These are phyloP conservation scores for Penicillium psychrosexuale DNA, from an alignment of 2,329 filamentous ascomycete genomes.

Conservation along the genomic window DNA sequence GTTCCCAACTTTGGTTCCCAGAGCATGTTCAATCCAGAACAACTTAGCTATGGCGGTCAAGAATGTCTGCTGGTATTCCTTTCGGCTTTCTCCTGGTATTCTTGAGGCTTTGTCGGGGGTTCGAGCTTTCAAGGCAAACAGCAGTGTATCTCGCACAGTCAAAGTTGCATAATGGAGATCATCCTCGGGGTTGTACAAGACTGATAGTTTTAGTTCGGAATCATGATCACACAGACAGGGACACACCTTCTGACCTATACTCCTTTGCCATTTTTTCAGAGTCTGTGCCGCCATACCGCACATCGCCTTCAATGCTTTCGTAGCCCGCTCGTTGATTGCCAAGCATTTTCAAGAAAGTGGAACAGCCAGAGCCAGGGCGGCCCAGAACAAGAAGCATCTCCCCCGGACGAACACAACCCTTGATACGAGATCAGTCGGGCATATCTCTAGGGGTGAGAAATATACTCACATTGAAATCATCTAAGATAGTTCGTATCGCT, in stretches of 20 bases:
- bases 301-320: slow-evolving; percentile 55
- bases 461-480: slow-evolving; percentile 53
- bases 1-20: slow-evolving; percentile 71
- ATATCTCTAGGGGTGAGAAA: neutral
- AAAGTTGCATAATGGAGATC: slow-evolving; percentile 76
- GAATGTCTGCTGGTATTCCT: slow-evolving; percentile 60
- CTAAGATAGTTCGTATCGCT: slow-evolving; percentile 63
- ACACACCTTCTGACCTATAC: slow-evolving; percentile 44
- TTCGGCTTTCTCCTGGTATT: slow-evolving; percentile 59
- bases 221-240: neutral
- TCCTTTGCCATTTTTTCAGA: slow-evolving; percentile 51
- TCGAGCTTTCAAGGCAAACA: slow-evolving; percentile 67
- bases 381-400: slow-evolving; percentile 44
- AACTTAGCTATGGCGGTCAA: slow-evolving; percentile 66
- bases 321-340: slow-evolving; percentile 65
- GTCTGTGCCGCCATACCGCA: slow-evolving; percentile 56
- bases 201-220: slow-evolving; percentile 33
- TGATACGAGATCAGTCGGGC: neutral
- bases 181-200: slow-evolving; percentile 74
- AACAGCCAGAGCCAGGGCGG: slow-evolving; percentile 56
- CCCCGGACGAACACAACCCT: slow-evolving; percentile 41
- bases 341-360: slow-evolving; percentile 80
- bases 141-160: slow-evolving; percentile 69
- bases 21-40: slow-evolving; percentile 69
- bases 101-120: slow-evolving; percentile 62